Evolutionary conservation across 2,329 filamentous ascomycete genomes (phyloP), one percentile per base, ranked within the genome.

Genomic region (Apiospora rasikravindrae): DNA sequence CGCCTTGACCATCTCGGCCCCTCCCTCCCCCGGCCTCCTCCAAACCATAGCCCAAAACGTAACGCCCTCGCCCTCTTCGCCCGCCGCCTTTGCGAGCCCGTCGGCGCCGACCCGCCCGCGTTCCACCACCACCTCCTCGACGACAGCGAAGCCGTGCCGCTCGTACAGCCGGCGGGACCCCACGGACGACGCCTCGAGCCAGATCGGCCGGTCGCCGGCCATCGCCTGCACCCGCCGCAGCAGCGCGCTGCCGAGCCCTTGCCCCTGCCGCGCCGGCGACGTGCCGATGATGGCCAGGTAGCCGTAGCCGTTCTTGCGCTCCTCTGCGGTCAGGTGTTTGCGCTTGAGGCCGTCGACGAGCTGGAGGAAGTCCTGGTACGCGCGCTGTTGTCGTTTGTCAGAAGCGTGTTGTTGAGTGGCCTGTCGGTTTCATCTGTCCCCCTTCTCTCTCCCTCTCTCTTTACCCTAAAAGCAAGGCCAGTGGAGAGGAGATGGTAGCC

Each of bases 91-190:
- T 10, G 29, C 29, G 8, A 64, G 57, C 33, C 57, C 57, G 29
- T 64, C 57, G 7, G 22, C 33, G 8, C 29, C 33, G 19, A 64
- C 57, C 3, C 19, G 19, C 19, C 57, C 57, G 33, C 19, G 19
- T 8, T 33, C 57, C 10, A 40, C 8, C 57, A 40, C 33, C 7
- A 64, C 57, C 57, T 64, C 57, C 57, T 40, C 57, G 22, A 6
- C 57, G 33, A 64, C 57, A 33, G 14, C 57, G 57, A 64, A 64
- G 10, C 57, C 57, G 57, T 64, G 57, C 8, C 57, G 57, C 19
- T 64, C 57, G 33, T 64, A 64, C 29, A 64, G 57, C 19, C 57
- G 57, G 8, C 57, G 57, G 29, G 57, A 64, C 29, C 57, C 57
- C 33, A 0, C 2, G 13, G 57, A 64, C 57, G 57, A 64, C 19